Conservation (phyloP, 2,329 filamentous ascomycete species). For the Penicillium sp. region DNA sequence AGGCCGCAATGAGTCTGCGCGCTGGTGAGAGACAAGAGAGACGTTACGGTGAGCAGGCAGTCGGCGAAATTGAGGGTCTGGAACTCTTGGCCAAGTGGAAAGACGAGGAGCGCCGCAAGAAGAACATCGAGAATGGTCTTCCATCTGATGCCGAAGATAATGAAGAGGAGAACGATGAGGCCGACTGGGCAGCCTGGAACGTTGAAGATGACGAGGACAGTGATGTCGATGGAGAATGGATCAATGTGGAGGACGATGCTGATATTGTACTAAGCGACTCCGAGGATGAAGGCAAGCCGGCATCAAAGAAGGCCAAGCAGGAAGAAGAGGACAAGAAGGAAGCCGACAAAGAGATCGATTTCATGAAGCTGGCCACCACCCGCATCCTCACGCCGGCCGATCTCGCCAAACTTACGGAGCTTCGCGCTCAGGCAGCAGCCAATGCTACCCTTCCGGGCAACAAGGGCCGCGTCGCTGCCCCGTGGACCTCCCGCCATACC, state of each 20-base stretch:
- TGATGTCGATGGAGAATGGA: constrained; percentile 84
- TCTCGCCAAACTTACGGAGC: constrained; percentile 87
- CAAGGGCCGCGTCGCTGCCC: constrained; percentile 45
- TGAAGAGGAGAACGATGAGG: constrained; percentile 60
- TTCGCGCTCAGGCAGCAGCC: constrained; percentile 70
- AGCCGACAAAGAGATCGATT: constrained; percentile 24
- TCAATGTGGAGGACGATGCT: constrained; percentile 80
- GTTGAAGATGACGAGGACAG: constrained; percentile 57
- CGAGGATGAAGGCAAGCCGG: constrained; percentile 65
- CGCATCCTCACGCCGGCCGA: constrained; percentile 94
- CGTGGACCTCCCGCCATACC: constrained; percentile 59
- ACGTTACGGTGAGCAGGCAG: constrained; percentile 77
- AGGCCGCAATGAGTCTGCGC: constrained; percentile 78
- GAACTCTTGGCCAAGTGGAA: constrained; percentile 93
- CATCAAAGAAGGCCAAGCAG: constrained; percentile 62
- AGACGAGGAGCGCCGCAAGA: constrained; percentile 77
- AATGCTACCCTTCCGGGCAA: constrained; percentile 56
- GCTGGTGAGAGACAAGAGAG: constrained; percentile 71
- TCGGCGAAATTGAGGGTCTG: constrained; percentile 83
- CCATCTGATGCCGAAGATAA: constrained; percentile 59
- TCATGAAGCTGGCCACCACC: constrained; percentile 74
- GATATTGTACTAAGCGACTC: constrained; percentile 69
- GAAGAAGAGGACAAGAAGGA: constrained; percentile 34
- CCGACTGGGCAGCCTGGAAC: constrained; percentile 59
- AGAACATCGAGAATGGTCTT: constrained; percentile 65